Base-by-base conservation (phyloP, 331 rosid genomes). In the Rhamnella rubrinervis region DNA sequence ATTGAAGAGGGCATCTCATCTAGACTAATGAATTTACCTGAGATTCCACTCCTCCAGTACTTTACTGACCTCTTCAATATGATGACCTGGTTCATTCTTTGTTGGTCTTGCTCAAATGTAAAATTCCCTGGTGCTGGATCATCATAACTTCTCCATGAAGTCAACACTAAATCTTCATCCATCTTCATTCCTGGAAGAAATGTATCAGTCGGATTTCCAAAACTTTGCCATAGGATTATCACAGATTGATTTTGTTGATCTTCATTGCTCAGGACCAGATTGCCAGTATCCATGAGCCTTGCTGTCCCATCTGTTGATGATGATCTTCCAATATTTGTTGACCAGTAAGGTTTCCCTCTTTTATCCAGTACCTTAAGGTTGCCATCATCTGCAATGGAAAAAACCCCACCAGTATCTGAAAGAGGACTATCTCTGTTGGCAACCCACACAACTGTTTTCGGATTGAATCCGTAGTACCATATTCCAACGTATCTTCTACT, bases 141-240 rank as follows among this genome's bases (percentile, higher is more conserved):
- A 16, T 83, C 80, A 20, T 60, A 18, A 67, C 85, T 83, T 74
- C 40, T 74, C 96, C 96, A 89, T 19, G 96, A 89, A 71, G 77
- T 74, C 58, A 89, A 55, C 58, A 72, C 82, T 61, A 89, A 47
- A 67, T 66, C 53, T 4, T 74, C 85, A 9, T 80, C 67, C 86
- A 89, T 75, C 75, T 78, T 80, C 96, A 89, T 89, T 55, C 91
- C 96, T 0, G 93, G 96, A 72, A 89, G 89, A 80, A 89, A 87
- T 55, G 93, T 89, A 13, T 89, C 96, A 0, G 86, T 80, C 13
- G 96, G 96, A 67, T 81, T 63, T 20, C 77, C 84, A 65, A 89
- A 87, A 80, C 91, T 89, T 75, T 87, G 88, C 93, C 93, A 87
- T 7, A 83, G 70, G 57, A 82, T 77, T 70, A 67, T 73, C 59